These are phyloP conservation scores for Sporobolomyces roseus DNA, from an alignment of 768 basidiomycete species.

Conservation along the genomic window DNA sequence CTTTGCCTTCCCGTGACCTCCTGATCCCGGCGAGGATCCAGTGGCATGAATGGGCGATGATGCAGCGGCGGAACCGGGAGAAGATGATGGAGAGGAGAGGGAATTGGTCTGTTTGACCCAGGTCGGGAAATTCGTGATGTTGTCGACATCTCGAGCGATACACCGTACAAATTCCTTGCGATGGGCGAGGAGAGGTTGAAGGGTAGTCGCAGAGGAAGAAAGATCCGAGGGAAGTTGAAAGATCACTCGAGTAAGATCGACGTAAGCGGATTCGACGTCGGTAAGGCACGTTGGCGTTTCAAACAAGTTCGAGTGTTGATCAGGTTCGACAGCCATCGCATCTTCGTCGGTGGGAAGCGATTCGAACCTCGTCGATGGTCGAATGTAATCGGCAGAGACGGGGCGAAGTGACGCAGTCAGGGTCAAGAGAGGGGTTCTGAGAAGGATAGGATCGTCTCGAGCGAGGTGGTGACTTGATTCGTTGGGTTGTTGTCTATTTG, in stretches of 20 bases:
- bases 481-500: neutral
- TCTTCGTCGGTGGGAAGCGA: neutral
- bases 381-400: neutral
- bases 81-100: neutral
- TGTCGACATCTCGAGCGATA: conserved; percentile 32
- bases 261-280: conserved; percentile 37
- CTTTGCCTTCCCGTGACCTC: conserved; percentile 1
- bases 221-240: conserved; percentile 16
- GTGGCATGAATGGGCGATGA: neutral
- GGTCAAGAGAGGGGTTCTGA: conserved; percentile 18
- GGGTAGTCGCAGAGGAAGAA: neutral
- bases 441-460: conserved; percentile 18
- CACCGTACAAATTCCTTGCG: conserved; percentile 1
- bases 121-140: conserved; percentile 18
- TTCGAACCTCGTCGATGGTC: neutral
- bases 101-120: conserved; percentile 9
- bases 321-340: neutral
- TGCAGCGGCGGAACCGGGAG: neutral
- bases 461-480: neutral
- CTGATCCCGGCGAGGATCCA: neutral
- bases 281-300: conserved; percentile 8
- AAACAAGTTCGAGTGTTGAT: neutral
- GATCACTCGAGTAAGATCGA: conserved; percentile 20
- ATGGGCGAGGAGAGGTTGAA: conserved; percentile 13
- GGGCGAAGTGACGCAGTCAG: conserved; percentile 27